Evolutionary conservation across 495 filamentous ascomycete species (phyloP).

Genomic region (Xylaria flabelliformis): DNA sequence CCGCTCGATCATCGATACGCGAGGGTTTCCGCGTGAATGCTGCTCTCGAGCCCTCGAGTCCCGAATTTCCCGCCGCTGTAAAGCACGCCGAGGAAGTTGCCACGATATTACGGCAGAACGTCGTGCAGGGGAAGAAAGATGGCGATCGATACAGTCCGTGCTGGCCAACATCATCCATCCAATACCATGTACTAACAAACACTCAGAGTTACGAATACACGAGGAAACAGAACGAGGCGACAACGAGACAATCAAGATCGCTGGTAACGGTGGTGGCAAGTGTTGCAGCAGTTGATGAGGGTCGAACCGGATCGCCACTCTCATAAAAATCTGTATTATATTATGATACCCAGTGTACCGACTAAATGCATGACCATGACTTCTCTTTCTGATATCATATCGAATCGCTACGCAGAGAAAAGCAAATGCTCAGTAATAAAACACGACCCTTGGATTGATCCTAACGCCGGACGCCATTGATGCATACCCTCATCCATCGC

Average conservation of each 20-base stretch:
- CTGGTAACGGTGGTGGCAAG: constrained; percentile 53
- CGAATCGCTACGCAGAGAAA: constrained; percentile 39
- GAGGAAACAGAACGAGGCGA: constrained; percentile 89
- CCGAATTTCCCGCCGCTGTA: constrained; percentile 59
- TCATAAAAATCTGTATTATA: constrained; percentile 40
- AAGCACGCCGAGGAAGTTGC: constrained; percentile 85
- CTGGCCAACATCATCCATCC: not conserved
- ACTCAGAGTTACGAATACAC: constrained; percentile 81
- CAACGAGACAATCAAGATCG: constrained; percentile 82
- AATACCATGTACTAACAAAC: constrained; percentile 14
- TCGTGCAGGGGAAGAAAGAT: constrained; percentile 80
- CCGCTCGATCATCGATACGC: constrained; percentile 74
- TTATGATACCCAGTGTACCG: constrained; percentile 40
- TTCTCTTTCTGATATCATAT: constrained; percentile 44
- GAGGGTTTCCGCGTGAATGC: constrained; percentile 72
- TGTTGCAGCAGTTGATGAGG: constrained; percentile 49
- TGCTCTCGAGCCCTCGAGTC: constrained; percentile 58
- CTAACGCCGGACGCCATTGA: constrained; percentile 39
- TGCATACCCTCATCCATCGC: constrained; percentile 29
- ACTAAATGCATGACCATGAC: constrained; percentile 44
- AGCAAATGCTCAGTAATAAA: constrained; percentile 41
- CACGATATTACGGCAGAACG: constrained; percentile 77
- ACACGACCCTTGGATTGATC: constrained; percentile 35
- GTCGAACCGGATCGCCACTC: constrained; percentile 40
- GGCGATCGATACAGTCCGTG: constrained; percentile 71